phyloP scores from a whole-genome alignment of 2,329 filamentous ascomycete genomes.

The Westerdykella ornata region DNA sequence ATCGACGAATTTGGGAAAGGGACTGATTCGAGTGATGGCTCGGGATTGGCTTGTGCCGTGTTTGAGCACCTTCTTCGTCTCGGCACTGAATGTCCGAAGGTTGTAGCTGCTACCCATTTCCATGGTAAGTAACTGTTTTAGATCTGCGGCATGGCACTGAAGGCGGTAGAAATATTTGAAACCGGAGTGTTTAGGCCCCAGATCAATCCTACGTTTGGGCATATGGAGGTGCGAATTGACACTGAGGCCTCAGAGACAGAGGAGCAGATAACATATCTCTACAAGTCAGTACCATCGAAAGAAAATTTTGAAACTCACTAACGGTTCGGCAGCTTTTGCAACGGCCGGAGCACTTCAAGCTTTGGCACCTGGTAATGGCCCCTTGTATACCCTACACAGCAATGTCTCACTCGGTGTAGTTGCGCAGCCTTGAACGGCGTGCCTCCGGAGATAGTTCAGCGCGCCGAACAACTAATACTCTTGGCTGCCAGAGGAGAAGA shows the following conservation, averaged over 20 bases:
- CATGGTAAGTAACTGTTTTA: slow-evolving; percentile 45
- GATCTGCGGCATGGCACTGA: slow-evolving; percentile 11
- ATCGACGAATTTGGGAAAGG: slow-evolving; percentile 86
- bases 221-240: slow-evolving; percentile 66
- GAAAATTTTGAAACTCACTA: slow-evolving; percentile 5
- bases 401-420: slow-evolving; percentile 25
- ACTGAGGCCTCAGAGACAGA: slow-evolving; percentile 45
- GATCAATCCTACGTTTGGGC: slow-evolving; percentile 52
- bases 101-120: slow-evolving; percentile 58
- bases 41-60: slow-evolving; percentile 57
- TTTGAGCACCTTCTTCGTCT: slow-evolving; percentile 52
- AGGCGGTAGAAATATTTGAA: slow-evolving; percentile 65
- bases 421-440: slow-evolving; percentile 88
- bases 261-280: slow-evolving; percentile 67
- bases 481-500: slow-evolving; percentile 68
- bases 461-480: slow-evolving; percentile 66
- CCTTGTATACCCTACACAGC: not conserved
- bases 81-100: slow-evolving; percentile 49
- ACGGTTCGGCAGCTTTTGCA: slow-evolving; percentile 40
- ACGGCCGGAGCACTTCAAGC: slow-evolving; percentile 68
- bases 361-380: slow-evolving; percentile 62
- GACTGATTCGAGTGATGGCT: slow-evolving; percentile 58
- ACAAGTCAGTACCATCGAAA: slow-evolving; percentile 45
- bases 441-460: slow-evolving; percentile 60
- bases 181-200: slow-evolving; percentile 50